Conservation (phyloP, 768 basidiomycete species). For the Naganishia antarctica region DNA sequence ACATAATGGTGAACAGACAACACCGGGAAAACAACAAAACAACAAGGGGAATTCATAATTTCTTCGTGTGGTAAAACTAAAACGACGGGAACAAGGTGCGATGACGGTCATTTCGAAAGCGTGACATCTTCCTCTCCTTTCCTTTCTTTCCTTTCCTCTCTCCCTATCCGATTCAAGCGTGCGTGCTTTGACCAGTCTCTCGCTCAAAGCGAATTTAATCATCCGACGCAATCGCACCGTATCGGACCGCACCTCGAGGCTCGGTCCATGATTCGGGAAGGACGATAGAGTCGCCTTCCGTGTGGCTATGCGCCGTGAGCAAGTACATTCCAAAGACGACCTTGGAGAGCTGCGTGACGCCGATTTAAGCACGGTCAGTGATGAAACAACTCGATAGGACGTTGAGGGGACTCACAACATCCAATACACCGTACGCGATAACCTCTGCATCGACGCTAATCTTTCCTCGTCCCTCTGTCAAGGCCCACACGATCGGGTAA, state of each 20-base stretch:
- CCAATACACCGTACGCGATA: conserved; percentile 46
- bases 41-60: no score
- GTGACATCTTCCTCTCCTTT: no score
- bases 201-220: no score
- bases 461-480: conserved; percentile 44
- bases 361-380: neutral
- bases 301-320: conserved; percentile 24
- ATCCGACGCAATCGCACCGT: conserved; percentile 23
- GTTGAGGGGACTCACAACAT: conserved; percentile 37
- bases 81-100: no score
- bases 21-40: no score
- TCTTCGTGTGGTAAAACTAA: no score
- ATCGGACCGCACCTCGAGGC: conserved; percentile 20
- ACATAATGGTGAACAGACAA: no score
- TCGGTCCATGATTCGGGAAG: conserved; percentile 26
- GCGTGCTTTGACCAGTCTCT: no score
- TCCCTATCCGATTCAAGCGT: no score
- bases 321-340: conserved; percentile 29
- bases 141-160: no score
- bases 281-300: conserved; percentile 27
- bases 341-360: conserved; percentile 20
- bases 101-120: no score
- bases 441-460: conserved; percentile 45
- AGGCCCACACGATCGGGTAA: conserved; percentile 46
- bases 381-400: neutral